Evolutionary conservation across 2,329 filamentous ascomycete species (phyloP), one percentile per base, ranked within the genome.

Genomic region (Venturia pyrina): DNA sequence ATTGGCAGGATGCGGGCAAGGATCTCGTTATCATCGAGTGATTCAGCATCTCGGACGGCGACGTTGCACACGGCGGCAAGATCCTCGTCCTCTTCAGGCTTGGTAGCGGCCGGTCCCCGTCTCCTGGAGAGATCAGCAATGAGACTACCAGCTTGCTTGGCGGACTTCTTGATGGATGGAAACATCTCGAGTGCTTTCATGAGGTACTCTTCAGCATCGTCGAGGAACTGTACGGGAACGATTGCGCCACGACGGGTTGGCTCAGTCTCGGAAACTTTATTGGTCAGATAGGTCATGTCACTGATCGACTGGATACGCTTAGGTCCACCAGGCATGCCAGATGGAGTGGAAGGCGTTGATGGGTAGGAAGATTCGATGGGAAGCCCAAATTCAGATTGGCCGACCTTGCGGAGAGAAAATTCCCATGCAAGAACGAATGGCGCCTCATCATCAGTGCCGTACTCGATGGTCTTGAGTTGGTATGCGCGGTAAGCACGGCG

Each of bases 401-500:
- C 93, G 71, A 96, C 88, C 83, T 96, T 98, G 75, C 93, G 88
- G 67, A 99, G 87, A 66, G 91, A 84, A 76, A 99, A 99, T 78
- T 98, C 93, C 95, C 95, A 99, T 13, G 92, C 91, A 50, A 98
- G 81, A 68, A 89, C 82, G 73, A 90, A 96, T 11, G 89, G 87
- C 32, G 89, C 82, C 71, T 96, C 91, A 67, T 80, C 78, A 59
- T 91, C 86, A 65, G 89, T 87, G 72, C 93, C 86, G 76, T 99
- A 99, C 72, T 96, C 86, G 66, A 99, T 89, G 71, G 87, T 83
- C 83, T 96, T 93, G 63, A 99, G 82, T 67, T 90, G 88, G 79
- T 99, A 99, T 1, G 95, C 95, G 82, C 95, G 90, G 81, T 99
- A 99, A 17, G 95, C 93, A 69, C 95, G 91, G 72, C 95, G 93